Conservation (phyloP, 176 grass and related monocot species). For the Rhipidocladum racemiflorum region DNA sequence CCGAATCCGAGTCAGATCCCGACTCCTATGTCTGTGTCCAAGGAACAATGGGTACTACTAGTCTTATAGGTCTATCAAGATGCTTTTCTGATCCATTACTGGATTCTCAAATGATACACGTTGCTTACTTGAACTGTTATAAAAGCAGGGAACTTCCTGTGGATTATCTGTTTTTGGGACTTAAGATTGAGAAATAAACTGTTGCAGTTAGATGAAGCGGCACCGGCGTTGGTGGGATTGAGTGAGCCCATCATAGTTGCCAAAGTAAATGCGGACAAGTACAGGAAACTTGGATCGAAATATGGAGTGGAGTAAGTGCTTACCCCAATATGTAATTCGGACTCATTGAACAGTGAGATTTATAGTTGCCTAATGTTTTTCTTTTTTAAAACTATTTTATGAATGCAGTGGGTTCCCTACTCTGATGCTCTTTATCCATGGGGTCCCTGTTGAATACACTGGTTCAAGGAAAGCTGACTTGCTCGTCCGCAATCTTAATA, state of each 20-base stretch:
- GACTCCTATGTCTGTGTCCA: too few species aligned
- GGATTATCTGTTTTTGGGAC: slow-evolving; percentile 17
- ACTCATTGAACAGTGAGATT: neutral
- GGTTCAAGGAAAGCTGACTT: slow-evolving; percentile 86
- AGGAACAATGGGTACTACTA: neutral
- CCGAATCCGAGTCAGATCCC: too few species aligned
- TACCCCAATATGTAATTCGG: neutral
- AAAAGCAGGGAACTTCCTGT: neutral
- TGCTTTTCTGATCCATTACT: slow-evolving; percentile 14
- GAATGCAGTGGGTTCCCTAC: slow-evolving; percentile 84
- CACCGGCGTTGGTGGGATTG: slow-evolving; percentile 61
- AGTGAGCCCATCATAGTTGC: slow-evolving; percentile 69
- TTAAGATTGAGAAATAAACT: slow-evolving; percentile 32
- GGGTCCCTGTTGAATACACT: slow-evolving; percentile 78
- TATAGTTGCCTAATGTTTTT: slow-evolving; percentile 13
- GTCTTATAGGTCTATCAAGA: neutral
- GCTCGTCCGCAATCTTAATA: slow-evolving; percentile 78
- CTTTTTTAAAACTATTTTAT: neutral
- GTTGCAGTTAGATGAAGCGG: slow-evolving; percentile 86
- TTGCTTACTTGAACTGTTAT: slow-evolving; percentile 16
- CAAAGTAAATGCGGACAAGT: slow-evolving; percentile 95
- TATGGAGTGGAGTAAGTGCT: slow-evolving; percentile 89
- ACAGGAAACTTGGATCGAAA: slow-evolving; percentile 80
- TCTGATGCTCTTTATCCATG: slow-evolving; percentile 84
- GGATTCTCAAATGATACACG: neutral